phyloP scores from a whole-genome alignment of 306 rosid species.

The Prunus davidiana region DNA sequence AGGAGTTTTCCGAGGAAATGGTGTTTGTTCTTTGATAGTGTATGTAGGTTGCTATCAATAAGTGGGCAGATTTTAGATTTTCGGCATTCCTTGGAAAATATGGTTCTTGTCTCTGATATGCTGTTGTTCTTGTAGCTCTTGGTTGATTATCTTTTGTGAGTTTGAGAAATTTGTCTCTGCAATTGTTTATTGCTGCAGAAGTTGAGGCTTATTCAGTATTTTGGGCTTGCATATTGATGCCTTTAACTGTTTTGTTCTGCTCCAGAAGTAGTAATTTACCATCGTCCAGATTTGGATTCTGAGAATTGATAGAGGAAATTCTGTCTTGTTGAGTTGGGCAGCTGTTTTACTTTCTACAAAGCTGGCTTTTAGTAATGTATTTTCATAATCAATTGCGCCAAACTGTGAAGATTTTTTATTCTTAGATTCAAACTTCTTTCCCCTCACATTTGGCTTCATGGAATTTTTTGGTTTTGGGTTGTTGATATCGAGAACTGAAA shows the following conservation, averaged over 20 bases:
- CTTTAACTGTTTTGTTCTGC: constrained; percentile 9
- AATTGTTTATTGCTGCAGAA: background rate
- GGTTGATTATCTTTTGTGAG: constrained; percentile 16
- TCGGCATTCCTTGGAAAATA: background rate
- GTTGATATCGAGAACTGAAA: constrained; percentile 28
- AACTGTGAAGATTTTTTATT: background rate
- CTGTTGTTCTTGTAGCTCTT: constrained; percentile 11
- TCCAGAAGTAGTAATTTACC: constrained; percentile 4
- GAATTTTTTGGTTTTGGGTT: constrained; percentile 22
- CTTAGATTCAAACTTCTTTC: constrained; percentile 14
- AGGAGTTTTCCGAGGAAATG: constrained; percentile 2
- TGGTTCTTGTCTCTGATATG: constrained; percentile 17
- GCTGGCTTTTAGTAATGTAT: constrained; percentile 4
- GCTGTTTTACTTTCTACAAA: constrained; percentile 14
- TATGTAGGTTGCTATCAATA: background rate
- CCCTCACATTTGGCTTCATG: constrained; percentile 31
- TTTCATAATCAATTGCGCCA: background rate
- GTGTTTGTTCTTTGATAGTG: constrained; percentile 12
- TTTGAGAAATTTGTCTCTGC: constrained; percentile 12
- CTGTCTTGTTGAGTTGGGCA: constrained; percentile 18
- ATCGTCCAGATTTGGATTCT: constrained; percentile 8
- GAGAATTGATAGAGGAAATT: constrained; percentile 20
- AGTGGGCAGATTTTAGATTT: constrained; percentile 16
- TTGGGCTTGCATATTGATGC: constrained; percentile 13
- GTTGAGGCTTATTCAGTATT: background rate